These are phyloP conservation scores for Lanmaoa pseudosensibilis DNA, from an alignment of 768 basidiomycete species.

Conservation along the genomic window DNA sequence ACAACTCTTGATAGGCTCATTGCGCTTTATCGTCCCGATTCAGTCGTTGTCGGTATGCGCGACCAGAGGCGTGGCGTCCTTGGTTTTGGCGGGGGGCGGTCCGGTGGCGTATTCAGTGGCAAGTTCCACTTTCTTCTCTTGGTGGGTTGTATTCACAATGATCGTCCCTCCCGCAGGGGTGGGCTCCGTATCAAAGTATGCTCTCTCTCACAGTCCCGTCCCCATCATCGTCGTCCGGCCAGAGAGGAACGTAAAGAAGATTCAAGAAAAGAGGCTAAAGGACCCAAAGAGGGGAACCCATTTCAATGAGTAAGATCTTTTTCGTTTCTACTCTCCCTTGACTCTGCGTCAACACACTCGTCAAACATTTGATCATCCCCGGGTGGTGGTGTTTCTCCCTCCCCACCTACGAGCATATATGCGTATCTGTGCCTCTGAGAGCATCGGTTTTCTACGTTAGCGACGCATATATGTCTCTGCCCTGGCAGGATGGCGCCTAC, in stretches of 20 bases:
- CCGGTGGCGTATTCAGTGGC: slow-evolving; percentile 28
- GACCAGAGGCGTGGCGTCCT: slow-evolving; percentile 55
- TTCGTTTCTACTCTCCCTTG: neutral
- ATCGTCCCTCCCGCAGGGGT: slow-evolving; percentile 49
- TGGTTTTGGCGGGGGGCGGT: slow-evolving; percentile 41
- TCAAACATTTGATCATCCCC: neutral
- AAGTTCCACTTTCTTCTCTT: neutral
- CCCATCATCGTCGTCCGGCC: slow-evolving; percentile 95
- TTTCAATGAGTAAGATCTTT: slow-evolving; percentile 60
- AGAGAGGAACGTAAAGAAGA: slow-evolving; percentile 82
- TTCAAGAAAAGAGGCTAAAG: slow-evolving; percentile 79
- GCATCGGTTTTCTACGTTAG: neutral
- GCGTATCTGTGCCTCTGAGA: neutral
- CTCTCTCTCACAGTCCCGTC: slow-evolving; percentile 88
- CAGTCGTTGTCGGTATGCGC: slow-evolving; percentile 89
- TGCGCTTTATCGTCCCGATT: slow-evolving; percentile 88
- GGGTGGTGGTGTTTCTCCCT: neutral
- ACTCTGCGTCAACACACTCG: neutral
- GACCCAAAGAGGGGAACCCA: slow-evolving; percentile 87
- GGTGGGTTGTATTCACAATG: neutral
- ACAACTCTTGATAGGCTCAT: slow-evolving; percentile 90
- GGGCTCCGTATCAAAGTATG: slow-evolving; percentile 70
- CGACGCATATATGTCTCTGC: neutral
- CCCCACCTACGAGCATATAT: neutral
- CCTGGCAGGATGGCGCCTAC: neutral